Conservation (phyloP, 148 eudicot species). For the Fagopyrum esculentum region DNA sequence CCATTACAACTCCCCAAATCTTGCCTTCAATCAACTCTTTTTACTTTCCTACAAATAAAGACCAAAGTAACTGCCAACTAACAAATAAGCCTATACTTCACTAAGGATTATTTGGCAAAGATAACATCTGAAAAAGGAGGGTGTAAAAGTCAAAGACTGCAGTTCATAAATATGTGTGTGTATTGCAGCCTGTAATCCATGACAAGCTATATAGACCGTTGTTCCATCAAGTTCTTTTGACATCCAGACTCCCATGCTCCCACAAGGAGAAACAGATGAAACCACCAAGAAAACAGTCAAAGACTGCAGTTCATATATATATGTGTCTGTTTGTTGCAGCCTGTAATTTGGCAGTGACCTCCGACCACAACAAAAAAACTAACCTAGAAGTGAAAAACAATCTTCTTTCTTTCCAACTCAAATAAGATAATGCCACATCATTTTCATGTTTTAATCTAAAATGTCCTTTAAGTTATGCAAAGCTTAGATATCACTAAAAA, state of each 20-base stretch:
- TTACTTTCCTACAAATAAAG: not conserved
- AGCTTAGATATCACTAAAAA: not conserved
- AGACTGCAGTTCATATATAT: not conserved
- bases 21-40: not conserved
- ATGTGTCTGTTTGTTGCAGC: not conserved
- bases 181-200: not conserved
- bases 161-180: too few species aligned
- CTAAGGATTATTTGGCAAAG: not conserved
- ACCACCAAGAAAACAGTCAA: not conserved
- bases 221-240: not conserved
- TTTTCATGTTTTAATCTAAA: not conserved
- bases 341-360: not conserved
- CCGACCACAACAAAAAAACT: not conserved
- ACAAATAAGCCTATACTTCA: not conserved
- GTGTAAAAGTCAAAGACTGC: not conserved
- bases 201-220: not conserved
- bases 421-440: not conserved
- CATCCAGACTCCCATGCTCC: not conserved
- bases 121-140: not conserved
- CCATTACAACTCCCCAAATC: not conserved
- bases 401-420: not conserved
- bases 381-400: not conserved
- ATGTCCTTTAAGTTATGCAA: not conserved
- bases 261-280: not conserved
- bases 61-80: not conserved